Conservation (phyloP, 768 basidiomycete genomes). For the Trametes cingulata region DNA sequence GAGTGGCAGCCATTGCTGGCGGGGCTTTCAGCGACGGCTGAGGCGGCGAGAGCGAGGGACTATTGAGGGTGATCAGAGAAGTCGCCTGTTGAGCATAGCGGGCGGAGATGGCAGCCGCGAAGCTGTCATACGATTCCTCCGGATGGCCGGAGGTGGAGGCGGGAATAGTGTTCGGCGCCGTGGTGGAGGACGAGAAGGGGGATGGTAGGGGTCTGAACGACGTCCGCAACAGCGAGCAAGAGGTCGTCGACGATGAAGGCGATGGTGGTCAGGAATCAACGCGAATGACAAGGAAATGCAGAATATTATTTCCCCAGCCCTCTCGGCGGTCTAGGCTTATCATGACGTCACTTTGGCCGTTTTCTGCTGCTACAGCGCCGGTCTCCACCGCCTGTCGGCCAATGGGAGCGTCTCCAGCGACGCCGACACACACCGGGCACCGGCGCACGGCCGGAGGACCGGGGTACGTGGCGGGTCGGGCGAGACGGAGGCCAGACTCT, state of each 20-base stretch:
- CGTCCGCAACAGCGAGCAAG: slow-evolving; percentile 2
- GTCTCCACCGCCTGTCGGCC: slow-evolving; percentile 12
- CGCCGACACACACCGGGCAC: not conserved
- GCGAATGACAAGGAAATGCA: slow-evolving; percentile 8
- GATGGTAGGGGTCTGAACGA: not conserved
- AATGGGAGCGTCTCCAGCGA: not conserved
- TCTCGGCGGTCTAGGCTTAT: slow-evolving; percentile 11
- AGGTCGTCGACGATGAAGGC: slow-evolving; percentile 12
- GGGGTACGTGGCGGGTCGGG: not conserved
- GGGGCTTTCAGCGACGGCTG: slow-evolving; percentile 31
- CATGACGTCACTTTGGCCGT: slow-evolving; percentile 20
- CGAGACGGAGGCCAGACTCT: not conserved
- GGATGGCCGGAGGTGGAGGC: slow-evolving; percentile 2
- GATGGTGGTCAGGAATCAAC: slow-evolving; percentile 19
- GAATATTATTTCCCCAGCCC: slow-evolving; percentile 1
- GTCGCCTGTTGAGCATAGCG: slow-evolving; percentile 39
- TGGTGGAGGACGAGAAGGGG: slow-evolving; percentile 10
- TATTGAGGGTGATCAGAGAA: slow-evolving; percentile 26
- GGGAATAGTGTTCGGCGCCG: slow-evolving; percentile 7
- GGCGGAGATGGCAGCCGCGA: slow-evolving; percentile 55
- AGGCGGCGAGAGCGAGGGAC: slow-evolving; percentile 21
- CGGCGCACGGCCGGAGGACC: slow-evolving; percentile 1
- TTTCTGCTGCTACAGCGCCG: not conserved
- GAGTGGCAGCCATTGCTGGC: not conserved
- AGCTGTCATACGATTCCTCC: slow-evolving; percentile 36